Evolutionary conservation across 345 rosid genomes (phyloP).

Genomic region (Mangifera indica): DNA sequence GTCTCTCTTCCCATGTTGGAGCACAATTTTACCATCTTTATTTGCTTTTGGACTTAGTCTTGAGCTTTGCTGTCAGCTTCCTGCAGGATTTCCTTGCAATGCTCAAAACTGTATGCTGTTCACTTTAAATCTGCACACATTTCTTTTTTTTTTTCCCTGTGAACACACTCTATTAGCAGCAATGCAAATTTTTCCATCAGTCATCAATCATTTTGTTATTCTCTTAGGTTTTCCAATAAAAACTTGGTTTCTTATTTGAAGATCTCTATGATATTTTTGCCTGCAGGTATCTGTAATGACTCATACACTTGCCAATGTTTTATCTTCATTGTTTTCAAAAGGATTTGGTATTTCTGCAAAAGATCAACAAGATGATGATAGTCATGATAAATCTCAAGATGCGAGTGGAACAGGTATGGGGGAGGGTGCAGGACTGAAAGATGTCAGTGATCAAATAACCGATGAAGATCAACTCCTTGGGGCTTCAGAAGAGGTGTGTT

Average conservation of each 20-base stretch:
- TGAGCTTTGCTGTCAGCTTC: conserved; percentile 55
- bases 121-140: neutral
- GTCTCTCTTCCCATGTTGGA: conserved; percentile 40
- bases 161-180: neutral
- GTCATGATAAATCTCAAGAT: conserved; percentile 42
- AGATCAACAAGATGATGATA: conserved; percentile 59
- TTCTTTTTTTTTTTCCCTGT: neutral
- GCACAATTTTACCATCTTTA: conserved; percentile 49
- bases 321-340: conserved; percentile 68
- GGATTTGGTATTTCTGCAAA: conserved; percentile 68
- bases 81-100: conserved; percentile 65
- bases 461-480: conserved; percentile 90
- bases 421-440: conserved; percentile 74
- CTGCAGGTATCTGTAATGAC: conserved; percentile 73
- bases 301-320: conserved; percentile 65
- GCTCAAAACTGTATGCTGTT: conserved; percentile 59
- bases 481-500: conserved; percentile 57
- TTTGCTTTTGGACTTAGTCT: conserved; percentile 48
- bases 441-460: conserved; percentile 85
- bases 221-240: neutral
- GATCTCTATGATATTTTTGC: conserved; percentile 11
- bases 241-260: conserved; percentile 9
- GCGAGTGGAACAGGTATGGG: conserved; percentile 94
- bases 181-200: neutral
- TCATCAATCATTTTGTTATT: neutral